Conservation (phyloP, 2,329 filamentous ascomycete species). For the Capronia epimyces region DNA sequence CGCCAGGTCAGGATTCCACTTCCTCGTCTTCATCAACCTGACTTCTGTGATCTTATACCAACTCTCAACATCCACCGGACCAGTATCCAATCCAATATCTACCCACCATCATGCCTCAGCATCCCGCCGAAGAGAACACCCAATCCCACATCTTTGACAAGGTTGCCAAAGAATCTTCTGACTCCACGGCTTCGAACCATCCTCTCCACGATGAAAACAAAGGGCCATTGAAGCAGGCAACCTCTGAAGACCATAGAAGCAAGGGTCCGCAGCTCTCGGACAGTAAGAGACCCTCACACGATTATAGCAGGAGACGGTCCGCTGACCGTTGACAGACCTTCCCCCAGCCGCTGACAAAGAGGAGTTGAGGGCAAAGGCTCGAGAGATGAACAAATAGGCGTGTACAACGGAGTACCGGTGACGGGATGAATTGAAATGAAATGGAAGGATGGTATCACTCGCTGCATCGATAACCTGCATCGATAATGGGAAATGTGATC, state of each 20-base stretch:
- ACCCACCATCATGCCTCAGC: constrained; percentile 36
- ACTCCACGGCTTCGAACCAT: constrained; percentile 36
- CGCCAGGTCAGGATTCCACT: neutral
- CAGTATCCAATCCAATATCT: neutral
- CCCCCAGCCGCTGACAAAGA: constrained; percentile 52
- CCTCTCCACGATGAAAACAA: constrained; percentile 38
- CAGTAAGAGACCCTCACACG: constrained; percentile 32
- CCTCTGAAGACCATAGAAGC: neutral
- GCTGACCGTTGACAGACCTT: constrained; percentile 42
- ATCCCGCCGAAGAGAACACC: constrained; percentile 37
- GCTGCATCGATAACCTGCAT: neutral
- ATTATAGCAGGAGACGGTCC: constrained; percentile 31
- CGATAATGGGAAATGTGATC: neutral
- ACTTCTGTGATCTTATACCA: too few species aligned
- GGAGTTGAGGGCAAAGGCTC: constrained; percentile 60
- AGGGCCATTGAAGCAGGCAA: constrained; percentile 34
- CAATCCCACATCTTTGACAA: constrained; percentile 33
- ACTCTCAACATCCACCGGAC: neutral
- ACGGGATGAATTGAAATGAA: neutral
- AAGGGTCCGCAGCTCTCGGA: constrained; percentile 32
- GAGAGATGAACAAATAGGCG: constrained; percentile 59
- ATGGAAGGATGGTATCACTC: neutral
- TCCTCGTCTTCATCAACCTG: neutral
- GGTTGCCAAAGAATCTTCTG: constrained; percentile 36
- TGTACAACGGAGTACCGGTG: neutral